Conservation (phyloP, 1,139 yeast species). For the Geotrichum klebahnii region DNA sequence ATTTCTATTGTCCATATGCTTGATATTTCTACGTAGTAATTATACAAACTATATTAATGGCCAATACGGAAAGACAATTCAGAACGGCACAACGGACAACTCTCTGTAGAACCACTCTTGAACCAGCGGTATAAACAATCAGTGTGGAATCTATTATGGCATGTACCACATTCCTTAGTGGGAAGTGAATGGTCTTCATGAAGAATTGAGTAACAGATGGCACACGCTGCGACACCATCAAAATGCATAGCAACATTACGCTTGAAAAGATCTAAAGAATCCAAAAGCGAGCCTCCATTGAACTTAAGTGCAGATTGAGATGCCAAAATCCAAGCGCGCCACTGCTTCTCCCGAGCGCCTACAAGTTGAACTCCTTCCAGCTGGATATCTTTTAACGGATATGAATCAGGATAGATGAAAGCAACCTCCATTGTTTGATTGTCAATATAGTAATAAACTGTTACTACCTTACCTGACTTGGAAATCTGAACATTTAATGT, state of each 20-base stretch:
- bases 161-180: conserved; percentile 78
- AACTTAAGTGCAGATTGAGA: conserved; percentile 47
- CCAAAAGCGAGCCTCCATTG: conserved; percentile 54
- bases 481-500: conserved; percentile 62
- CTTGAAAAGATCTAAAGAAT: conserved; percentile 76
- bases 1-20: neutral
- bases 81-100: conserved; percentile 91
- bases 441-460: conserved; percentile 72
- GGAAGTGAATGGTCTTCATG: conserved; percentile 92
- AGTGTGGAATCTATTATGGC: conserved; percentile 93
- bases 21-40: neutral
- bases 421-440: conserved; percentile 83
- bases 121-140: conserved; percentile 97
- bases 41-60: conserved; percentile 4
- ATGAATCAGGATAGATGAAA: conserved; percentile 63
- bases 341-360: conserved; percentile 87
- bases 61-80: conserved; percentile 45
- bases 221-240: conserved; percentile 88
- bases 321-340: conserved; percentile 94
- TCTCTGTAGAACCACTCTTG: conserved; percentile 83
- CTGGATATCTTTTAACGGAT: conserved; percentile 67
- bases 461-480: conserved; percentile 61
- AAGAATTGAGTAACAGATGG: conserved; percentile 86
- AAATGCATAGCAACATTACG: conserved; percentile 78
- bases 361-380: conserved; percentile 77